phyloP scores from a whole-genome alignment of 495 filamentous ascomycete species.

The Podospora tetraspora region DNA sequence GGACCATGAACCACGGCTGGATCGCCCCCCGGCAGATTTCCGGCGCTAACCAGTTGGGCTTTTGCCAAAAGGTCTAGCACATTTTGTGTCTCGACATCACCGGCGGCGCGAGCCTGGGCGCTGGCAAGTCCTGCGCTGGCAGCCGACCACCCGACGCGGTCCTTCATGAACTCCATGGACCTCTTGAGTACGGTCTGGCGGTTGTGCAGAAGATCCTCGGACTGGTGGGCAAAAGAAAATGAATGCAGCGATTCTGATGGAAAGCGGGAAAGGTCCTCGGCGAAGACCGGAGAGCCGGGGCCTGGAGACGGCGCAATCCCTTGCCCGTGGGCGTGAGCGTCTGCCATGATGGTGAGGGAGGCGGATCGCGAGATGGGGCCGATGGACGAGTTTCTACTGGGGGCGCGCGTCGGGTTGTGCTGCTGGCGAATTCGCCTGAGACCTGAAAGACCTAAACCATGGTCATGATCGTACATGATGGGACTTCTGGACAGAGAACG shows the following conservation, averaged over 20 bases:
- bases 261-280: slow-evolving; percentile 87
- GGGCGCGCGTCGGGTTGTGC: slow-evolving; percentile 55
- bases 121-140: slow-evolving; percentile 52
- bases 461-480: slow-evolving; percentile 54
- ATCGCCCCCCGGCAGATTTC: slow-evolving; percentile 41
- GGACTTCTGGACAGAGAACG: slow-evolving; percentile 37
- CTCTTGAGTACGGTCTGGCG: slow-evolving; percentile 90
- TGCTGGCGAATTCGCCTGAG: slow-evolving; percentile 90
- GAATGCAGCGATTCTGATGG: slow-evolving; percentile 95
- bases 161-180: slow-evolving; percentile 95
- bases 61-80: slow-evolving; percentile 83
- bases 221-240: slow-evolving; percentile 96
- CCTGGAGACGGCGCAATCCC: slow-evolving; percentile 48
- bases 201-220: slow-evolving; percentile 82
- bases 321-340: slow-evolving; percentile 26
- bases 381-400: slow-evolving; percentile 59
- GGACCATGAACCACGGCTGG: slow-evolving; percentile 49
- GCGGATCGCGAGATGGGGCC: slow-evolving; percentile 53
- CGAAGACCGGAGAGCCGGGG: slow-evolving; percentile 64
- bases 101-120: slow-evolving; percentile 74
- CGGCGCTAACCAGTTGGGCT: slow-evolving; percentile 66
- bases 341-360: slow-evolving; percentile 55
- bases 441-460: slow-evolving; percentile 62
- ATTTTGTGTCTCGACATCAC: slow-evolving; percentile 80
- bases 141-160: slow-evolving; percentile 77